A percentile compares a stretch with the other conserved stretches of the same genome.
phyloP scores from a whole-genome alignment of 2,329 filamentous ascomycete genomes.

The Aspergillus calidoustus region DNA sequence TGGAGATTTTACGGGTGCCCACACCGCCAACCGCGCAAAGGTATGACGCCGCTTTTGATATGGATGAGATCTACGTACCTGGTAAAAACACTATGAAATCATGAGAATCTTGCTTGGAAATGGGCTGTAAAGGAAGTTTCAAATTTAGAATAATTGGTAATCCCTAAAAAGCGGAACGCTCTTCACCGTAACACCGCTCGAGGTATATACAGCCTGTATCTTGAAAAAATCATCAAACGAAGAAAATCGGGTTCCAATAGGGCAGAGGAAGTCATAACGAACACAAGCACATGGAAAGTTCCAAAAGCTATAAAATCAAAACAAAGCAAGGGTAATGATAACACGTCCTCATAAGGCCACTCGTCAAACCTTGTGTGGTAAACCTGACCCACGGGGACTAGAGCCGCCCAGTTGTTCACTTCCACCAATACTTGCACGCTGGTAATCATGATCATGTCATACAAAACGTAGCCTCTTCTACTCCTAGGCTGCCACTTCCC shows the following conservation, averaged over 20 bases:
- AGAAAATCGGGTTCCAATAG: constrained; percentile 20
- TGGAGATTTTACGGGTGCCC: constrained; percentile 40
- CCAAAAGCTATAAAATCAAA: constrained; percentile 17
- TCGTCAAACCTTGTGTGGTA: constrained; percentile 6
- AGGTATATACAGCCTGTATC: constrained; percentile 45
- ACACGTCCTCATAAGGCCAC: constrained; percentile 7
- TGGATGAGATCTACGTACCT: neutral
- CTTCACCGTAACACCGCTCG: constrained; percentile 43
- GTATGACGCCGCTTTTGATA: neutral
- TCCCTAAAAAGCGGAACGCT: constrained; percentile 39
- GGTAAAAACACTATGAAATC: neutral
- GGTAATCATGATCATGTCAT: constrained; percentile 23
- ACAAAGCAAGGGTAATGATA: constrained; percentile 22
- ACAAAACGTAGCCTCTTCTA: constrained; percentile 15
- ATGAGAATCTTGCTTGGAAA: neutral
- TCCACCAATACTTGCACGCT: constrained; percentile 19
- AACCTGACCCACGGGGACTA: constrained; percentile 10
- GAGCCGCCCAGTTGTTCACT: constrained; percentile 8
- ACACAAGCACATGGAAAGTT: constrained; percentile 4
- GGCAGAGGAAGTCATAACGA: constrained; percentile 12
- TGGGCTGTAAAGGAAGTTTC: neutral
- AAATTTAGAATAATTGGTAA: constrained; percentile 2
- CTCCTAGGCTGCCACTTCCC: constrained; percentile 1
- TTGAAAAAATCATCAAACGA: constrained; percentile 28
- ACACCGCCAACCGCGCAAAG: constrained; percentile 29